Conservation (phyloP, 768 basidiomycete species). For the Pluteus cervinus region DNA sequence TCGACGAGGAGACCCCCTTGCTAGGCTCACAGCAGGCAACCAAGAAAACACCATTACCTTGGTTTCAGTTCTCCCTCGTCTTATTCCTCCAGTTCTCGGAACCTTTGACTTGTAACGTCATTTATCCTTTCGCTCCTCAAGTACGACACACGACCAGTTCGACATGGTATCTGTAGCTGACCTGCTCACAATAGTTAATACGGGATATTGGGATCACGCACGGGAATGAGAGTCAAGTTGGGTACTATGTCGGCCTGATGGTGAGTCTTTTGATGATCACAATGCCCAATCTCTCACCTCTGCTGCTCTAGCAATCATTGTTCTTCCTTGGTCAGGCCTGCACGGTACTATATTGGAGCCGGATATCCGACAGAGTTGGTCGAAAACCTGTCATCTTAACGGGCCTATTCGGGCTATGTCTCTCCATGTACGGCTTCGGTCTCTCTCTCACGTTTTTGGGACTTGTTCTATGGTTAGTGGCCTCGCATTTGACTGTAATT, state of each 20-base stretch:
- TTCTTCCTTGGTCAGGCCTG: constrained; percentile 71
- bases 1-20: constrained; percentile 1
- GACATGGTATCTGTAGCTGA: background rate
- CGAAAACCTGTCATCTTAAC: constrained; percentile 69
- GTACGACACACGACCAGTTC: constrained; percentile 38
- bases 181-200: constrained; percentile 38
- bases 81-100: constrained; percentile 72
- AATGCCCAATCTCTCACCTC: background rate
- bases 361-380: constrained; percentile 64
- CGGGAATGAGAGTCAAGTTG: constrained; percentile 65
- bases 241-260: constrained; percentile 73
- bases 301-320: constrained; percentile 52
- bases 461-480: constrained; percentile 42
- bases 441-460: constrained; percentile 65
- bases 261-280: constrained; percentile 23
- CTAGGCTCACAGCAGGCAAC: no score
- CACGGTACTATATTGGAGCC: constrained; percentile 72
- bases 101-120: constrained; percentile 70
- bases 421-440: constrained; percentile 73
- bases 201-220: constrained; percentile 62
- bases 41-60: constrained; percentile 64
- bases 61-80: constrained; percentile 63
- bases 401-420: constrained; percentile 56
- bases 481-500: background rate
- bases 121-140: constrained; percentile 74